These are phyloP conservation scores for Yarrowia keelungensis DNA, from an alignment of 805 yeast genomes.

Conservation along the genomic window DNA sequence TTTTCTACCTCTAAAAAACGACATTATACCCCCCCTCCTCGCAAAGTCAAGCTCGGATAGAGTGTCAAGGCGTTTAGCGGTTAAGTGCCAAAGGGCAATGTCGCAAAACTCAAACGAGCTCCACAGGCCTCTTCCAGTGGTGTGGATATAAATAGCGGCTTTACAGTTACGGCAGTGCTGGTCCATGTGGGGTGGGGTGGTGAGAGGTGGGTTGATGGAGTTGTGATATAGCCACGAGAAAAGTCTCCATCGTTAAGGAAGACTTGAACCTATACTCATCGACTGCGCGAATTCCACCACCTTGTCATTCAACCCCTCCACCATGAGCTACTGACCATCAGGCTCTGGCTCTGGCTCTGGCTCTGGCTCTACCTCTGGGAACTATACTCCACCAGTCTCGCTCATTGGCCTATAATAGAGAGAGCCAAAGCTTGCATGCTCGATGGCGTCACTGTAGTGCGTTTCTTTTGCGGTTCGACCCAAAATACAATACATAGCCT, in stretches of 20 bases:
- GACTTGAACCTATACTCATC: too few species aligned
- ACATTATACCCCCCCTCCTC: too few species aligned
- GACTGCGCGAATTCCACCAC: too few species aligned
- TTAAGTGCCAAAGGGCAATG: conserved; percentile 23
- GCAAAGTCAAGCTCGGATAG: not conserved
- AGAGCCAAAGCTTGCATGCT: conserved; percentile 4
- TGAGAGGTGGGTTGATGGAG: not conserved
- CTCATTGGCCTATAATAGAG: not conserved
- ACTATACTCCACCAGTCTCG: not conserved
- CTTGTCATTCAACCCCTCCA: not conserved
- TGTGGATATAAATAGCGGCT: conserved; percentile 13
- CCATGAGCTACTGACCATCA: not conserved
- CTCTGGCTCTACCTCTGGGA: not conserved
- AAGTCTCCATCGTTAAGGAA: too few species aligned
- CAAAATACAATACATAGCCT: conserved; percentile 4
- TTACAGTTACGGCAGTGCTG: conserved; percentile 5
- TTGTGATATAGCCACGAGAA: too few species aligned
- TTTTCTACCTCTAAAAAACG: too few species aligned
- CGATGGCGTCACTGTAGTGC: conserved; percentile 1
- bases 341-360: not conserved
- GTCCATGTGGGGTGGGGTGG: not conserved
- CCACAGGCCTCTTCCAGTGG: not conserved
- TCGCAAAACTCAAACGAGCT: not conserved
- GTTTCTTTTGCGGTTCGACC: not conserved
- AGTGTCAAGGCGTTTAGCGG: conserved; percentile 31